phyloP scores from a whole-genome alignment of 257 asterid genomes.

The Lycium ferocissimum region DNA sequence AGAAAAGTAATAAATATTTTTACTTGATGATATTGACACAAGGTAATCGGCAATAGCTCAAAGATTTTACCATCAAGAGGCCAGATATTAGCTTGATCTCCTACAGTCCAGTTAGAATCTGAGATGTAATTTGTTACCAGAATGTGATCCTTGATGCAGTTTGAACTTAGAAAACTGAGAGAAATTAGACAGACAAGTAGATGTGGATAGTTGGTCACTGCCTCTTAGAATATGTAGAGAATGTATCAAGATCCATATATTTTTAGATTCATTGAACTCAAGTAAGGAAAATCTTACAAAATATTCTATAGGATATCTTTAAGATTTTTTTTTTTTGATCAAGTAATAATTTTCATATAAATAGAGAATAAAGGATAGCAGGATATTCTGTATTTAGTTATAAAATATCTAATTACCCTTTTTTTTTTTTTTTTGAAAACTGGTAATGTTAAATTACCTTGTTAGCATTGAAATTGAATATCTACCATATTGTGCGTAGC shows the following conservation, averaged over 20 bases:
- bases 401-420: not conserved
- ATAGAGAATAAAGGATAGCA: not conserved
- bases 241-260: not conserved
- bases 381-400: not conserved
- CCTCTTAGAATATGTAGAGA: slow-evolving; percentile 18
- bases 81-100: slow-evolving; percentile 12
- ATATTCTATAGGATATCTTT: not conserved
- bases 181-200: not conserved
- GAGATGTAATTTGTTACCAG: not conserved
- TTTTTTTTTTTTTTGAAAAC: no score
- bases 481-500: not conserved
- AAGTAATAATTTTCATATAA: no score
- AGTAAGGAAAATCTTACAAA: not conserved
- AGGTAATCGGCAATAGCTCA: not conserved
- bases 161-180: not conserved
- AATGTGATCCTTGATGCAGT: slow-evolving; percentile 15
- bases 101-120: not conserved
- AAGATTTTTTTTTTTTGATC: no score
- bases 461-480: not conserved
- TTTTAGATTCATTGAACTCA: not conserved
- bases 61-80: not conserved
- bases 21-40: not conserved
- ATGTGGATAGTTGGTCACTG: slow-evolving; percentile 13
- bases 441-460: not conserved
- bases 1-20: slow-evolving; percentile 7